A percentile compares a stretch with the other conserved stretches of the same genome.
phyloP scores from a whole-genome alignment of 228 moss, liverwort and hornwort species.

The Sphagnum magellanicum region DNA sequence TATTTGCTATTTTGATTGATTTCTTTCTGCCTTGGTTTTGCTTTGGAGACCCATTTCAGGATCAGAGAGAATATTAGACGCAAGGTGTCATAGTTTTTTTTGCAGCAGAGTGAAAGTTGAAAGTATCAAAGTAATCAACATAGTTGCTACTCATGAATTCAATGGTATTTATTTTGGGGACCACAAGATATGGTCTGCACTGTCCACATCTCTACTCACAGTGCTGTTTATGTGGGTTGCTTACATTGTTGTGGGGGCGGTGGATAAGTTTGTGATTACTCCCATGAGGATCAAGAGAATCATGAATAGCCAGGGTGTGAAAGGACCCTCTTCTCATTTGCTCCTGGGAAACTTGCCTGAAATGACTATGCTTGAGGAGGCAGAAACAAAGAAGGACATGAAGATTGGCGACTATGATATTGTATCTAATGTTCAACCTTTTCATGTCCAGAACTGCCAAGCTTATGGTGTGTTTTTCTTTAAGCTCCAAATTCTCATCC shows the following conservation, averaged over 20 bases:
- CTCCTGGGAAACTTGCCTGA: conserved; percentile 5
- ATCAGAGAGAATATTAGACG: too few species aligned
- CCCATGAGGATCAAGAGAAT: neutral
- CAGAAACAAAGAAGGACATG: neutral
- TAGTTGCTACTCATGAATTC: too few species aligned
- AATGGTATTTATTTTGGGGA: too few species aligned
- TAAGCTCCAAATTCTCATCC: too few species aligned
- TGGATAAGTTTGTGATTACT: neutral
- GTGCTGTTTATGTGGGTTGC: neutral
- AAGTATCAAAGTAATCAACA: too few species aligned
- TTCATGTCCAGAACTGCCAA: neutral
- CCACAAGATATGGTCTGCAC: too few species aligned
- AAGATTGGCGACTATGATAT: conserved; percentile 5
- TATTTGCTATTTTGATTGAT: too few species aligned
- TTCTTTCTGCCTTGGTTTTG: too few species aligned
- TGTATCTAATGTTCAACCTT: neutral
- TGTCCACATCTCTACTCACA: neutral
- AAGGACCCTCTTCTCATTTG: conserved; percentile 1
- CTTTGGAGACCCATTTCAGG: too few species aligned
- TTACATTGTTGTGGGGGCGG: neutral
- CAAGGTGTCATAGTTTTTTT: too few species aligned
- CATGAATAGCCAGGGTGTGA: conserved; percentile 6
- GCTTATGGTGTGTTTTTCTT: neutral
- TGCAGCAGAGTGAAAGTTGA: too few species aligned
- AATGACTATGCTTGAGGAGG: neutral